Evolutionary conservation across 2,329 filamentous ascomycete genomes (phyloP), one percentile per base, ranked within the genome.

Genomic region (Aspergillus sp.): DNA sequence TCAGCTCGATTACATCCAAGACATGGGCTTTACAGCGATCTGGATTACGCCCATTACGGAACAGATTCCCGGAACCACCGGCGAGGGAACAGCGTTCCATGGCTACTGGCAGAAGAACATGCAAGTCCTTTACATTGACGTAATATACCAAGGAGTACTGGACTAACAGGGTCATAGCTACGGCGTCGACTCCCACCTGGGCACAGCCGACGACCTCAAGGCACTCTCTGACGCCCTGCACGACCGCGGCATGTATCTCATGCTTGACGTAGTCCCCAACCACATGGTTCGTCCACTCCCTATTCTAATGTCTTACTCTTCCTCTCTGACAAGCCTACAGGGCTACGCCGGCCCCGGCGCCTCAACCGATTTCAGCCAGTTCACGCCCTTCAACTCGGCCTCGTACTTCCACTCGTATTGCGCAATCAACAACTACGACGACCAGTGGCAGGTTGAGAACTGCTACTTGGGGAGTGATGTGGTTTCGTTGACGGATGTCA

Each of bases 191-290:
- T 41, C 34, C 9, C 34, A 83, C 57, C 82, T 82, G 61, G 82
- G 82, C 7, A 77, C 75, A 23, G 74, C 71, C 41, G 72, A 73
- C 15, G 80, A 83, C 66, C 69, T 84, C 54, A 75, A 76, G 54
- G 76, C 72, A 41, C 67, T 84, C 13, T 76, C 77, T 30, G 72
- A 68, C 41, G 75, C 79, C 25, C 72, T 82, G 19, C 81, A 83
- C 70, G 66, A 60, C 17, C 74, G 67, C 69, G 79, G 74, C 62
- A 83, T 79, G 80, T 82, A 80, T 60, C 63, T 84, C 28, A 83
- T 83, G 81, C 74, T 82, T 15, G 82, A 83, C 63, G 75, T 83
- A 4, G 80, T 83, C 5, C 76, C 78, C 30, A 84, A 70, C 54
- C 49, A 69, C 57, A 67, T 70, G 66, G 68, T 63, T 11, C 60